phyloP scores from a whole-genome alignment of 2,329 filamentous ascomycete species.

The Domatiomyces catenatus region DNA sequence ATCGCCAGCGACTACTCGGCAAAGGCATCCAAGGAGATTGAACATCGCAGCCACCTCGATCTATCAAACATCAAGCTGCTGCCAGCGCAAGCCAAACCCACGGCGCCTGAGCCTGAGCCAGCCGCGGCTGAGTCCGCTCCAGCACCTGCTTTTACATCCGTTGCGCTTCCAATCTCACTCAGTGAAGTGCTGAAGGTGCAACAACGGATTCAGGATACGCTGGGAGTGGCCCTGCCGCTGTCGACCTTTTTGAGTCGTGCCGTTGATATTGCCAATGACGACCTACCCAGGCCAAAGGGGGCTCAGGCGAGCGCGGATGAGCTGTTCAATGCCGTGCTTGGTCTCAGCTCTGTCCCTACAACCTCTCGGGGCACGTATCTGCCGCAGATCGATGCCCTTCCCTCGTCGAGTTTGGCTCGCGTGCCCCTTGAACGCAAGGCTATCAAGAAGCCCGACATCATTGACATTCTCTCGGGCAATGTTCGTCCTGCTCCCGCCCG shows the following conservation, averaged over 20 bases:
- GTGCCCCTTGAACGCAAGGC: constrained; percentile 11
- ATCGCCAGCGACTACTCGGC: constrained; percentile 59
- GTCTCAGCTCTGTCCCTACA: constrained; percentile 43
- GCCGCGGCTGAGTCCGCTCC: constrained; percentile 17
- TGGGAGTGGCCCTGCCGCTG: constrained; percentile 68
- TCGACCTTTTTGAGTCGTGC: constrained; percentile 78
- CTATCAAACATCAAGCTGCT: constrained; percentile 88
- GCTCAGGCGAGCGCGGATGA: constrained; percentile 58
- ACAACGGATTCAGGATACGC: constrained; percentile 57
- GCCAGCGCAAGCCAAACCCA: constrained; percentile 22
- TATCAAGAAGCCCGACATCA: constrained; percentile 53
- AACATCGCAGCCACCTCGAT: constrained; percentile 69
- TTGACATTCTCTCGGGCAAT: constrained; percentile 58
- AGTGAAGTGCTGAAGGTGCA: constrained; percentile 65
- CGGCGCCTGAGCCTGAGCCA: constrained; percentile 23
- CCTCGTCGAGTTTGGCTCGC: constrained; percentile 19
- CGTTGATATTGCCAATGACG: constrained; percentile 72
- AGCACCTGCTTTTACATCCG: constrained; percentile 29
- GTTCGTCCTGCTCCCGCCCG: constrained; percentile 20
- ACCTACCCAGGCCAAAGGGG: constrained; percentile 53
- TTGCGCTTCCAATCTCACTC: constrained; percentile 55
- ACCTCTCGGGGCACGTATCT: constrained; percentile 48
- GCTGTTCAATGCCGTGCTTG: constrained; percentile 79
- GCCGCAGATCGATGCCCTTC: constrained; percentile 52
- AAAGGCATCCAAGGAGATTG: constrained; percentile 54